Percentiles rank a stretch among this genome's conserved stretches.
phyloP scores from a whole-genome alignment of 345 rosid species.

The Theobroma cacao region DNA sequence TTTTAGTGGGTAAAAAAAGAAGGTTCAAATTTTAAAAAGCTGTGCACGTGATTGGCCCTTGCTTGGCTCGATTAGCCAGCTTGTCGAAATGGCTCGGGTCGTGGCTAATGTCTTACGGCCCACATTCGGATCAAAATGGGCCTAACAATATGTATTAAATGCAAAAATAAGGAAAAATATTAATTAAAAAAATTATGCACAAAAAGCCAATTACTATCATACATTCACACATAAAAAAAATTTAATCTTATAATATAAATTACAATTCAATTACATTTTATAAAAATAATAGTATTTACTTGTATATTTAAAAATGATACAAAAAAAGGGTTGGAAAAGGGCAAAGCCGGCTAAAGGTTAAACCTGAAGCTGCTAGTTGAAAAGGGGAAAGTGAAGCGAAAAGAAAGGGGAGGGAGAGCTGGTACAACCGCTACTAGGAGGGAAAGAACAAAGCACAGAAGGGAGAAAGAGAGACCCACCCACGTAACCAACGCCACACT shows the following conservation, averaged over 20 bases:
- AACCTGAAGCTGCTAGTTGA: background rate
- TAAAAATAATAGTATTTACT: no score
- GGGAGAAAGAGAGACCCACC: no score
- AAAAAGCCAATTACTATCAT: no score
- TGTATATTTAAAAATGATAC: no score
- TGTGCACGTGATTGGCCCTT: background rate
- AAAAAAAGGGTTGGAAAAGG: no score
- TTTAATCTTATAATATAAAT: no score
- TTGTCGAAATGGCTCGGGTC: background rate
- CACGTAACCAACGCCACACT: background rate
- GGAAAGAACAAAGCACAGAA: background rate
- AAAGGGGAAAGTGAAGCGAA: background rate
- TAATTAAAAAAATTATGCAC: no score
- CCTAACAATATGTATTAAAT: background rate
- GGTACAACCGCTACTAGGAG: slow-evolving; percentile 7
- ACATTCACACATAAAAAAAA: no score
- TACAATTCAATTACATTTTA: no score
- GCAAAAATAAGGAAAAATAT: no score
- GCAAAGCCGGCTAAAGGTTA: background rate
- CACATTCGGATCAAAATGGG: background rate
- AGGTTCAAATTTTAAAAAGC: background rate
- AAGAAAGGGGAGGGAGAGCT: background rate
- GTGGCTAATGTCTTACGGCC: background rate
- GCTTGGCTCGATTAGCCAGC: background rate
- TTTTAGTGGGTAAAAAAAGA: background rate